A percentile compares a stretch with the other conserved stretches of the same genome.
phyloP scores from a whole-genome alignment of 306 rosid genomes.

The Oxytropis ochrocephala region DNA sequence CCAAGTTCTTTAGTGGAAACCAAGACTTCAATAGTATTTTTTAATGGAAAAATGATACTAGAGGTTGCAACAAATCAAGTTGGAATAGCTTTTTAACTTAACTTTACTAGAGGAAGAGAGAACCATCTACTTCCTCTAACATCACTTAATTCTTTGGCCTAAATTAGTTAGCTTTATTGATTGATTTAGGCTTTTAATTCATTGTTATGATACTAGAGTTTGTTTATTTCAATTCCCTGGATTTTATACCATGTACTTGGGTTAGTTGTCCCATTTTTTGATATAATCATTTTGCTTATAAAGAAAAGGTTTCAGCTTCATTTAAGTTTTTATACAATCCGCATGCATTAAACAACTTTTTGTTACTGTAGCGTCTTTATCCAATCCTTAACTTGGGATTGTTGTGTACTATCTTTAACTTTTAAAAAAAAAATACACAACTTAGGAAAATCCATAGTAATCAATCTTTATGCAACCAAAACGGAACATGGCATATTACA shows the following conservation, averaged over 20 bases:
- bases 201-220: neutral
- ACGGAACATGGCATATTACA: too few relatives aligned
- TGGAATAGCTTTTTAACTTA: neutral
- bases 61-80: neutral
- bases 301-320: neutral
- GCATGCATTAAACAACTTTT: neutral
- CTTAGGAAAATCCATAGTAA: too few relatives aligned
- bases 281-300: too few relatives aligned
- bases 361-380: neutral
- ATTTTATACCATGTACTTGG: neutral
- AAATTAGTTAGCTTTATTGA: neutral
- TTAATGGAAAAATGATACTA: neutral
- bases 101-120: neutral
- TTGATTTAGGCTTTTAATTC: conserved; percentile 4
- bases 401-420: neutral
- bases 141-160: conserved; percentile 3
- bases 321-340: neutral
- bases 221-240: neutral
- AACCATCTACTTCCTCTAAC: neutral
- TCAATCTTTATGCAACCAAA: too few relatives aligned
- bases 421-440: too few relatives aligned
- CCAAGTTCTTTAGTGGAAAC: neutral
- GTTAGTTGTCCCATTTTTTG: too few relatives aligned
- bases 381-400: neutral
- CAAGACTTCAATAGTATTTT: neutral